Evolutionary conservation across 306 rosid species (phyloP), one percentile per base, ranked within the genome.

Genomic region (Dalbergia cultrata): DNA sequence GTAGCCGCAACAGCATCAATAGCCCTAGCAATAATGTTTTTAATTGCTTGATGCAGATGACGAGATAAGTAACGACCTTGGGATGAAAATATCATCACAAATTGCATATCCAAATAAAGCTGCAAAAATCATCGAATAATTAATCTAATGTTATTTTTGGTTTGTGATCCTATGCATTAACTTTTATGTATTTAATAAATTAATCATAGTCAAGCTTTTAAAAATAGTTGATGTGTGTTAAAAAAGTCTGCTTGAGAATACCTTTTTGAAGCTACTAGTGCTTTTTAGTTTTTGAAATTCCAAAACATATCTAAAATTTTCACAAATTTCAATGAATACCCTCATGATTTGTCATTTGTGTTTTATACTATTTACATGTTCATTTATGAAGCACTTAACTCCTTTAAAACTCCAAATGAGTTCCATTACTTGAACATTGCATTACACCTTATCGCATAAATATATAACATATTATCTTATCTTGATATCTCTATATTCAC

Each of bases 21-120:
- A 18, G 97, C 99, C 86, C 94, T 87, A 54, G 80, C 87, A 74
- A 91, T 90, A 13, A 91, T 93, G 69, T 85, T 83, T 74, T 91
- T 93, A 35, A 93, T 91, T 31, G 93, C 95, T 88, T 91, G 98
- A 86, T 92, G 93, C 44, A 95, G 89, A 84, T 90, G 81, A 43
- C 98, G 87, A 17, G 98, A 95, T 31, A 93, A 83, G 84, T 90
- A 95, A 47, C 97, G 95, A 7, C 99, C 96, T 87, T 93, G 98
- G 58, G 98, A 89, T 50, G 97, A 49, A 85, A 95, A 95, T 58
- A 93, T 85, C 86, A 93, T 86, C 84, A 93, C 98, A 82, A 95
- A 95, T 90, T 95, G 92, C 98, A 95, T 90, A 74, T 95, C 99
- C 87, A 95, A 87, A 76, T 93, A 93, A 71, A 95, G 89, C 98